Base-by-base conservation (phyloP, 2,329 filamentous ascomycete genomes). In the Cytospora piceae region DNA sequence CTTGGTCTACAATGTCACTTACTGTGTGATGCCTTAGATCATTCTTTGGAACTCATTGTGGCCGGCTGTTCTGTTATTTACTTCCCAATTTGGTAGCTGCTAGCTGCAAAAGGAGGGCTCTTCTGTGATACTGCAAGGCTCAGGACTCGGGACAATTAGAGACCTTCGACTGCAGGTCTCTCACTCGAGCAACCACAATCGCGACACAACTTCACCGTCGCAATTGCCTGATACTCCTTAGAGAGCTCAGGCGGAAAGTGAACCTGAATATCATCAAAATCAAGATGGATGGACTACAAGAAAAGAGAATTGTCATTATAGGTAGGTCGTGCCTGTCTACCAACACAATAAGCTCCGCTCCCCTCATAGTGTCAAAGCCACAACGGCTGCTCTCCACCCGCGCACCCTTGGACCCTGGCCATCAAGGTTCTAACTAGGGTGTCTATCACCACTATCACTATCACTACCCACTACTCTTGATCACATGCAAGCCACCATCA, bases 221-320 rank as follows among this genome's bases (percentile, higher is more conserved):
- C 42, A 34, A 37, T 37, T 31, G 32, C 22, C 22, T 57, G 27
- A 34, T 24, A 55, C n/a, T 24, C 9, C n/a, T 27, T 8, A 20
- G 2, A 61, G 17, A 4, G 17, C 12, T 17, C 3, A 34, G 27
- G 27, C 32, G 52, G 39, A 34, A 31, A 32, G 37, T 17, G 52
- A 39, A 11, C 59, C 34, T 46, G 11, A 31, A 15, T 20, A 8
- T 15, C 14, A 34, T 24, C 14, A 17, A 61, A 8, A 46, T 56
- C 49, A 66, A 46, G 42, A 74, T 74, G 73, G 73, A 71, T 32
- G 29, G 63, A 24, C 70, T 67, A 51, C 67, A 68, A 31, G 72
- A 69, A 62, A 79, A 76, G 65, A 79, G 83, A 46, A 83, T 84
- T 58, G 80, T 85, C 69, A 82, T 85, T 65, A 76, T 85, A 65